Conservation (phyloP, 306 rosid species). For the Quercus berberidifolia region DNA sequence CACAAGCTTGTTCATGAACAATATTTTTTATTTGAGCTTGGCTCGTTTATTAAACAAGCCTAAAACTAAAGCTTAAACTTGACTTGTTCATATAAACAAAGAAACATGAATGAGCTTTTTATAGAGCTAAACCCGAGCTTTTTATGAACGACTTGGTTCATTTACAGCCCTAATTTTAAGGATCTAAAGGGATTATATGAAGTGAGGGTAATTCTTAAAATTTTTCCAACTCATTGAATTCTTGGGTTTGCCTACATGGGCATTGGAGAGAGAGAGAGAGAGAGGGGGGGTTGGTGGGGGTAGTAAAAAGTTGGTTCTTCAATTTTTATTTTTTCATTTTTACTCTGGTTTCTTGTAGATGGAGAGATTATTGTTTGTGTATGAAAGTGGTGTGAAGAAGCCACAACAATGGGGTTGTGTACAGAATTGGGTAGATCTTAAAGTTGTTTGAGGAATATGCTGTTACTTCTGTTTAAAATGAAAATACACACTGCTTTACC, state of each 20-base stretch:
- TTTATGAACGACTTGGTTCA: no score
- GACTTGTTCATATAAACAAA: no score
- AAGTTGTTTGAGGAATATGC: slow-evolving; percentile 8
- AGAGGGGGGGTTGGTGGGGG: slow-evolving; percentile 23
- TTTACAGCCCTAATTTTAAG: neutral
- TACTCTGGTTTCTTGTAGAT: slow-evolving; percentile 36
- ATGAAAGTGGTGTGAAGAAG: slow-evolving; percentile 47
- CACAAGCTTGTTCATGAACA: no score
- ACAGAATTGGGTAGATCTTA: slow-evolving; percentile 28
- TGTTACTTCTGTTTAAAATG: neutral
- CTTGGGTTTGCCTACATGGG: slow-evolving; percentile 37
- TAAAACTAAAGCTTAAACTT: no score
- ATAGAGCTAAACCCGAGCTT: no score
- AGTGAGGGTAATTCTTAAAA: slow-evolving; percentile 34
- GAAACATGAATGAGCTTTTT: no score
- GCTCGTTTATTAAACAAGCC: no score
- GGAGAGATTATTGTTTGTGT: slow-evolving; percentile 54
- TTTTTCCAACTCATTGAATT: slow-evolving; percentile 31
- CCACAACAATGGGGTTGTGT: slow-evolving; percentile 37
- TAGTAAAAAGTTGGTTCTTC: slow-evolving; percentile 18
- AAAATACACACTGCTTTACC: neutral
- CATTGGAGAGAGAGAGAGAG: slow-evolving; percentile 3
- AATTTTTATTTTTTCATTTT: slow-evolving; percentile 12
- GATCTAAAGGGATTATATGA: slow-evolving; percentile 33
- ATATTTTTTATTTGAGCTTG: no score